phyloP scores from a whole-genome alignment of 805 yeast genomes.

The Barnettozyma sp. region DNA sequence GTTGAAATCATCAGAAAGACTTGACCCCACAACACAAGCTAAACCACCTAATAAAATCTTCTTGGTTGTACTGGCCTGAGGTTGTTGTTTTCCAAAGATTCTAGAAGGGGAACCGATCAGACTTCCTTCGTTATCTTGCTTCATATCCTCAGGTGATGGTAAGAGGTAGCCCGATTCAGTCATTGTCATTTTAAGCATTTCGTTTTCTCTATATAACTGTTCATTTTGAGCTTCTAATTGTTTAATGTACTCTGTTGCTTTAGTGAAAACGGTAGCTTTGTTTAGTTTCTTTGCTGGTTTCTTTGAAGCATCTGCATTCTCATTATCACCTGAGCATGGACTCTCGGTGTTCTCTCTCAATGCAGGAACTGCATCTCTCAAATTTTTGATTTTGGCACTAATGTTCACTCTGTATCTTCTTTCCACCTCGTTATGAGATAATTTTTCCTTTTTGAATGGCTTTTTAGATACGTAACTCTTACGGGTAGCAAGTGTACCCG shows the following conservation, averaged over 20 bases:
- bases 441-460: constrained; percentile 38
- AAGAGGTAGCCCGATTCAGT: constrained; percentile 11
- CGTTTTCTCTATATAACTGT: constrained; percentile 41
- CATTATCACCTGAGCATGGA: too few relatives aligned
- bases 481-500: constrained; percentile 23
- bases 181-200: constrained; percentile 27
- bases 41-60: constrained; percentile 56
- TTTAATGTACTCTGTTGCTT: constrained; percentile 71
- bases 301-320: constrained; percentile 54
- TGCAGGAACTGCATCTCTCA: constrained; percentile 63
- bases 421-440: constrained; percentile 66
- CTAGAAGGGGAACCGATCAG: too few relatives aligned
- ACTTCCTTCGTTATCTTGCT: constrained; percentile 4
- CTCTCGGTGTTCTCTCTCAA: constrained; percentile 40
- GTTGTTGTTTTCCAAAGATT: constrained; percentile 6
- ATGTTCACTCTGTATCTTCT: constrained; percentile 67
- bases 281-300: constrained; percentile 71
- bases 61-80: constrained; percentile 27
- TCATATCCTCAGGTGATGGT: constrained; percentile 5
- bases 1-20: constrained; percentile 45
- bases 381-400: constrained; percentile 55
- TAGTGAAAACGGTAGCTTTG: constrained; percentile 68
- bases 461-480: constrained; percentile 19
- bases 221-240: constrained; percentile 63
- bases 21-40: constrained; percentile 58